These are phyloP conservation scores for Colletotrichum camelliae DNA, from an alignment of 2,329 filamentous ascomycete genomes.

Conservation along the genomic window DNA sequence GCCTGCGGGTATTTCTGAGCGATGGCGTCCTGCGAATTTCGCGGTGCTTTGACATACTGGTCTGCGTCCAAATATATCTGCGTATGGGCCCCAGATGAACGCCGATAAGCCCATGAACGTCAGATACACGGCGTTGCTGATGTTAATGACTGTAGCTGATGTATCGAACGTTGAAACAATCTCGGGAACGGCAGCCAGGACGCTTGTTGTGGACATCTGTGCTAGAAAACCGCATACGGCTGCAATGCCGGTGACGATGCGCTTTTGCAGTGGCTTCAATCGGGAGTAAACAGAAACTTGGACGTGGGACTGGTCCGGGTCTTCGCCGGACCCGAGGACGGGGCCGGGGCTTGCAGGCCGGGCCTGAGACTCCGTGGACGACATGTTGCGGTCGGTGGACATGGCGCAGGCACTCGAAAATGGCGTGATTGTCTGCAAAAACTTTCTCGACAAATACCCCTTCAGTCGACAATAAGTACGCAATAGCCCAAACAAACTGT, in stretches of 20 bases:
- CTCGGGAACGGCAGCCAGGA: slow-evolving; percentile 76
- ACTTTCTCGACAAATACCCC: fast-evolving
- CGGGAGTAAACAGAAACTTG: background rate
- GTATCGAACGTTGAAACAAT: slow-evolving; percentile 70
- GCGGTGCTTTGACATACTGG: slow-evolving; percentile 45
- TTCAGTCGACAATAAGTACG: background rate
- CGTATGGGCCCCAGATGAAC: slow-evolving; percentile 75
- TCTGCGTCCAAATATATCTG: slow-evolving; percentile 66
- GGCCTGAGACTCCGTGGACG: background rate
- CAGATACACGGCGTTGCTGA: slow-evolving; percentile 77
- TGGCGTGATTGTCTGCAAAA: background rate
- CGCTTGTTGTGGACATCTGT: slow-evolving; percentile 75
- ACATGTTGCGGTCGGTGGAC: background rate
- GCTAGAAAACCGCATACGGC: slow-evolving; percentile 66
- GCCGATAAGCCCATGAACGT: slow-evolving; percentile 75
- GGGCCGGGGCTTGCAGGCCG: background rate
- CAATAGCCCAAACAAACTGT: background rate
- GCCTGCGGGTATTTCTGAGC: slow-evolving; percentile 41
- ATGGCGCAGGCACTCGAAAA: background rate
- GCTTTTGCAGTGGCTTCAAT: background rate
- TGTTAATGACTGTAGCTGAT: slow-evolving; percentile 72
- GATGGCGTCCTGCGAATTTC: too few species aligned
- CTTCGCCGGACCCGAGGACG: background rate
- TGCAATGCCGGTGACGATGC: slow-evolving; percentile 25
- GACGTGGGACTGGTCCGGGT: background rate